A percentile compares a stretch with the other conserved stretches of the same genome.
Conservation (phyloP, 1,139 yeast species). For the Zygoascus meyerae region DNA sequence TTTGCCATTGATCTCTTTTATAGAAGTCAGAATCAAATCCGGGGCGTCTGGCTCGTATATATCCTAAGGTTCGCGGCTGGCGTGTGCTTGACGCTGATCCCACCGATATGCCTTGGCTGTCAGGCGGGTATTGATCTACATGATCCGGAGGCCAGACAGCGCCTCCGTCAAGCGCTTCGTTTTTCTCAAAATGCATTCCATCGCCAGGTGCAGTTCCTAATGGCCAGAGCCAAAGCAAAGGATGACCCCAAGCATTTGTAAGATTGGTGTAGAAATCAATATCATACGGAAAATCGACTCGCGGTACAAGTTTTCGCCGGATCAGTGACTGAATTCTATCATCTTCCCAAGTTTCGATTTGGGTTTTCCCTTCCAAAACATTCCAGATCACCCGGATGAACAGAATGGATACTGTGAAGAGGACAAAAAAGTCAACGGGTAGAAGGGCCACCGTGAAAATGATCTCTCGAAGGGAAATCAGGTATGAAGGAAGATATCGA, state of each 20-base stretch:
- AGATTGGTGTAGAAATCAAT: conserved; percentile 52
- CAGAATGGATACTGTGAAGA: conserved; percentile 52
- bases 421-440: conserved; percentile 55
- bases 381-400: conserved; percentile 57
- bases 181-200: conserved; percentile 49
- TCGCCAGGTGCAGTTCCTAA: conserved; percentile 55
- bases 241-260: conserved; percentile 34
- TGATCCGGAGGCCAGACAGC: conserved; percentile 81
- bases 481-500: conserved; percentile 54
- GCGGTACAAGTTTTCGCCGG: conserved; percentile 31
- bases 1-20: conserved; percentile 57
- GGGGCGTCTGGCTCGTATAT: conserved; percentile 10
- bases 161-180: conserved; percentile 51
- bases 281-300: conserved; percentile 74
- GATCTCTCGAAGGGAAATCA: conserved; percentile 50
- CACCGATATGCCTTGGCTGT: conserved; percentile 17
- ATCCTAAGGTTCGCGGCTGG: conserved; percentile 16
- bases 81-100: conserved; percentile 5
- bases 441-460: conserved; percentile 50
- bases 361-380: conserved; percentile 68
- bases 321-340: conserved; percentile 72
- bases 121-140: conserved; percentile 41
- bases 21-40: conserved; percentile 19
- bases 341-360: conserved; percentile 88
- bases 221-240: conserved; percentile 56